phyloP scores from a whole-genome alignment of 768 basidiomycete species.

The Lyophyllum atratum region DNA sequence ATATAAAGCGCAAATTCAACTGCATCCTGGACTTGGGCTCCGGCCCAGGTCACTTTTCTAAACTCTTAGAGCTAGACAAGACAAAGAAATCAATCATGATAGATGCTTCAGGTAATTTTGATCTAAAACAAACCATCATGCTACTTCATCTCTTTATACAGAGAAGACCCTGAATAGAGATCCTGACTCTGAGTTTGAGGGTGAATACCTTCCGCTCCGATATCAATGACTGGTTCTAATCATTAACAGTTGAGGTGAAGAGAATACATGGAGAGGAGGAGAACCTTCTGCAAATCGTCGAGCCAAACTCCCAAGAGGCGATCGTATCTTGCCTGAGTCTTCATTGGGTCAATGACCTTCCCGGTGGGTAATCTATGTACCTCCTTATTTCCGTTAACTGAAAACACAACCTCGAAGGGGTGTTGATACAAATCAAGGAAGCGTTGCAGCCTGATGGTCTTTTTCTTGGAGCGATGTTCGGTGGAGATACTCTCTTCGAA shows the following conservation, averaged over 20 bases:
- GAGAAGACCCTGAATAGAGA: constrained; percentile 77
- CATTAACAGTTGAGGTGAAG: constrained; percentile 66
- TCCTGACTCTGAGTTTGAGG: constrained; percentile 76
- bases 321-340: constrained; percentile 89
- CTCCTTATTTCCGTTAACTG: not conserved
- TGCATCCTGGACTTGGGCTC: constrained; percentile 86
- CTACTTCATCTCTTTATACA: constrained; percentile 30
- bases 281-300: constrained; percentile 62
- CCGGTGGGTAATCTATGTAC: constrained; percentile 52
- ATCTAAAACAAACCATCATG: not conserved
- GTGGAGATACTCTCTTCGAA: constrained; percentile 96
- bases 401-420: constrained; percentile 45
- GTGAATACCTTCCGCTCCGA: constrained; percentile 38
- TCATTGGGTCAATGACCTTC: constrained; percentile 98
- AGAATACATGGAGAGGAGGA: constrained; percentile 88
- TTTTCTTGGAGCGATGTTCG: constrained; percentile 92
- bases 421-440: constrained; percentile 84
- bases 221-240: not conserved
- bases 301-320: constrained; percentile 82
- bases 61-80: constrained; percentile 69
- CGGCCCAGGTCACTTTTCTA: constrained; percentile 91
- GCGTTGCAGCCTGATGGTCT: constrained; percentile 88
- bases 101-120: constrained; percentile 77
- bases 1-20: constrained; percentile 84
- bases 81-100: constrained; percentile 79